A percentile compares a stretch with the other conserved stretches of the same genome.
Evolutionary conservation across 2,329 filamentous ascomycete species (phyloP).

Genomic region (Thielaviopsis musarum): DNA sequence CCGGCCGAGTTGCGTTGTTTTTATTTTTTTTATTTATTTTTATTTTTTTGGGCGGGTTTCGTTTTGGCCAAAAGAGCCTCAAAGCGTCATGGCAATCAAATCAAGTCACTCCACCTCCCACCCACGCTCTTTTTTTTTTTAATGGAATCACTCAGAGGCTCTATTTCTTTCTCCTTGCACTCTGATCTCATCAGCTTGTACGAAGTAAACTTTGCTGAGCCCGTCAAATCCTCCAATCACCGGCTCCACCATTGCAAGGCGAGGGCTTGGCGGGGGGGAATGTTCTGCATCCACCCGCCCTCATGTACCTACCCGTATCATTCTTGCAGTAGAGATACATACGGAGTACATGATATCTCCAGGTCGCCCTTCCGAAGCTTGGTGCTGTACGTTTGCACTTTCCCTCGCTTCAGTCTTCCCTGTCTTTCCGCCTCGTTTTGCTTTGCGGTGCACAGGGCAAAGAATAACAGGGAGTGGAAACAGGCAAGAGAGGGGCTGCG

Average conservation of each 20-base stretch:
- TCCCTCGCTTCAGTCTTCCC: neutral
- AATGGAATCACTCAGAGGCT: neutral
- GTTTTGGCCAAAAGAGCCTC: neutral
- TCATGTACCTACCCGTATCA: neutral
- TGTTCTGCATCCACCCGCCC: neutral
- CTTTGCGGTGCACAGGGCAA: neutral
- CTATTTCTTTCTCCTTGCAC: neutral
- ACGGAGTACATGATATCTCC: too few species aligned
- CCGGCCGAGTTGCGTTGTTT: neutral
- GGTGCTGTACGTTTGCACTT: too few species aligned
- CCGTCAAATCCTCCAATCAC: neutral
- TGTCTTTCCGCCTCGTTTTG: neutral
- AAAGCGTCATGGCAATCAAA: neutral
- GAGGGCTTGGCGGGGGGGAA: neutral
- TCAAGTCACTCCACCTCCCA: neutral
- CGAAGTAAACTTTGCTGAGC: neutral
- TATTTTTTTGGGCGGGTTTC: neutral
- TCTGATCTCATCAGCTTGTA: too few species aligned
- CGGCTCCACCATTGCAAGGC: neutral
- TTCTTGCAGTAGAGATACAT: neutral
- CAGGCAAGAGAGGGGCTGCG: neutral
- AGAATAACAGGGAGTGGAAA: neutral
- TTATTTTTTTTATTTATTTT: neutral
- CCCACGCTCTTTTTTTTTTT: neutral
- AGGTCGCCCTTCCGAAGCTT: too few species aligned